These are phyloP conservation scores for Paragyromitra xinjiangensis DNA, from an alignment of 495 filamentous ascomycete species.

Conservation along the genomic window DNA sequence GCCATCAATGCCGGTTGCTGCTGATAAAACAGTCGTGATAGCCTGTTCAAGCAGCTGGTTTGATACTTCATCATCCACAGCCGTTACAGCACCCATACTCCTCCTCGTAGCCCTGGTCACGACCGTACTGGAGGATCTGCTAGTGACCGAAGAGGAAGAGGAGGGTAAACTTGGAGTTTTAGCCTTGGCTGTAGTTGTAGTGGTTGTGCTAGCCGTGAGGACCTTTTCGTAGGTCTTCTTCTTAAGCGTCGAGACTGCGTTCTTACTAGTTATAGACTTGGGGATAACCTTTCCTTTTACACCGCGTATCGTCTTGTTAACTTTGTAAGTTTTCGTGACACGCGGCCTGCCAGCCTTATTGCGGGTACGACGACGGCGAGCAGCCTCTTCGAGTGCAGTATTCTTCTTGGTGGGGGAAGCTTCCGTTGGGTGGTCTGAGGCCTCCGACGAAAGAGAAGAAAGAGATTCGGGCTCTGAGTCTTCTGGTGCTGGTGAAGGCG, in stretches of 20 bases:
- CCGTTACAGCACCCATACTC: slow-evolving; percentile 13
- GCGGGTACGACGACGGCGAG: slow-evolving; percentile 45
- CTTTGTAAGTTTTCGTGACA: slow-evolving; percentile 54
- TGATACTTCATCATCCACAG: slow-evolving; percentile 27
- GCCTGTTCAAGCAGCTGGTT: slow-evolving; percentile 36
- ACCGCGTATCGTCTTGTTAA: slow-evolving; percentile 55
- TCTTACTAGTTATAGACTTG: slow-evolving; percentile 53
- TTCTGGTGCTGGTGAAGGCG: slow-evolving; percentile 36
- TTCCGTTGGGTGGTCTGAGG: slow-evolving; percentile 39
- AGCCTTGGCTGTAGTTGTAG: slow-evolving; percentile 26
- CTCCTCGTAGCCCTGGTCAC: slow-evolving; percentile 45
- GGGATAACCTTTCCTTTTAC: slow-evolving; percentile 38
- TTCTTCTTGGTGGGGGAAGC: slow-evolving; percentile 47
- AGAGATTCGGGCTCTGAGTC: slow-evolving; percentile 38
- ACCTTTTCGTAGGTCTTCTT: slow-evolving; percentile 45
- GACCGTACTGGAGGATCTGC: slow-evolving; percentile 26
- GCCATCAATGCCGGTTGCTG: slow-evolving; percentile 33
- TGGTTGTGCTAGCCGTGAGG: slow-evolving; percentile 18
- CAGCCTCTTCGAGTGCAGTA: slow-evolving; percentile 36
- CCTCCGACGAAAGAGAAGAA: slow-evolving; percentile 30
- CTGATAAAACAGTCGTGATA: slow-evolving; percentile 28
- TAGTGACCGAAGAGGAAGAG: slow-evolving; percentile 31
- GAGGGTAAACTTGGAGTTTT: slow-evolving; percentile 30
- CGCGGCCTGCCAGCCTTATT: slow-evolving; percentile 47
- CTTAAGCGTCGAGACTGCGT: slow-evolving; percentile 32